A percentile compares a stretch with the other conserved stretches of the same genome.
These are phyloP conservation scores for Heracleum sosnowskyi DNA, from an alignment of 129 eudicot genomes.

Conservation along the genomic window DNA sequence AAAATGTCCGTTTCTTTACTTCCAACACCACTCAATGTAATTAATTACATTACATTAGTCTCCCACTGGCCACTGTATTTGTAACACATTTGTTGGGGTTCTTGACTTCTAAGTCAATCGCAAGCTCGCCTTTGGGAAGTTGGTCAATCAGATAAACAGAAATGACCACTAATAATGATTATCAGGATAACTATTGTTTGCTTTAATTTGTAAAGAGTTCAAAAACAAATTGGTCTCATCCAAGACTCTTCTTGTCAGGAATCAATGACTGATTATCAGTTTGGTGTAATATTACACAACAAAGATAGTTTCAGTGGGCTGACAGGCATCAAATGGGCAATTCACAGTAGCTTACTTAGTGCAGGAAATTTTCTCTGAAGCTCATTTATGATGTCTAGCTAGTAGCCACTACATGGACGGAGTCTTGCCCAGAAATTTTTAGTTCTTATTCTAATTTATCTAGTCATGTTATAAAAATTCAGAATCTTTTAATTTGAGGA, in stretches of 20 bases:
- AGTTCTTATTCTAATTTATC: too few species aligned
- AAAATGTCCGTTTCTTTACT: constrained; percentile 13
- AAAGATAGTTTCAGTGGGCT: constrained; percentile 47
- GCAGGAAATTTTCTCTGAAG: too few species aligned
- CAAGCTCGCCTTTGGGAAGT: too few species aligned
- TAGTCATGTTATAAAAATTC: too few species aligned
- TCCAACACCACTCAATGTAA: constrained; percentile 3
- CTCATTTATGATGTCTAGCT: too few species aligned
- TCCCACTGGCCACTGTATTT: too few species aligned
- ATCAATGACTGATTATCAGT: constrained; percentile 24
- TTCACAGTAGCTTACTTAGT: neutral
- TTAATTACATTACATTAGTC: too few species aligned
- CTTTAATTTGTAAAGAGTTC: constrained; percentile 8
- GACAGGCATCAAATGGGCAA: constrained; percentile 55
- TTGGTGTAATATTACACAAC: constrained; percentile 25
- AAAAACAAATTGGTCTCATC: constrained; percentile 21
- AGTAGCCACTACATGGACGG: too few species aligned
- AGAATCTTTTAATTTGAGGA: too few species aligned
- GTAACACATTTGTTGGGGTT: too few species aligned
- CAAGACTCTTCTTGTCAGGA: constrained; percentile 27
- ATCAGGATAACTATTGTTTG: neutral
- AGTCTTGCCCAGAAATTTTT: too few species aligned
- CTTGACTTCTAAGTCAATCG: too few species aligned
- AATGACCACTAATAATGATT: neutral
- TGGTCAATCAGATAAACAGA: neutral